phyloP scores from a whole-genome alignment of 2,329 filamentous ascomycete genomes.

The Nemania sp. region DNA sequence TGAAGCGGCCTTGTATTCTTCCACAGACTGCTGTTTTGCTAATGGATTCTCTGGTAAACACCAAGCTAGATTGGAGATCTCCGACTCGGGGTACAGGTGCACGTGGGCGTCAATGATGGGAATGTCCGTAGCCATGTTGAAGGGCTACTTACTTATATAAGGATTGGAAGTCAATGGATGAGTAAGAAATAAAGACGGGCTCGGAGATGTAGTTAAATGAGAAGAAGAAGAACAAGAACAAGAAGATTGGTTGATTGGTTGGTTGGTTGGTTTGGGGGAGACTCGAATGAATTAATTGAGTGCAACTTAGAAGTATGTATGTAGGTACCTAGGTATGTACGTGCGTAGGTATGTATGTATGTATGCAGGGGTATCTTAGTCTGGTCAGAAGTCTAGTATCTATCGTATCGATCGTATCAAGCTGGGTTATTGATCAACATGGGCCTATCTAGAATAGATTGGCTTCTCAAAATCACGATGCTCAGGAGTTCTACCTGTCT shows the following conservation, averaged over 20 bases:
- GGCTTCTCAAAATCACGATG: no score
- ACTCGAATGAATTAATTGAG: no score
- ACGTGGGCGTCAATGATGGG: conserved; percentile 90
- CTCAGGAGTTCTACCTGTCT: no score
- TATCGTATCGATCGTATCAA: no score
- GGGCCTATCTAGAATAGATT: no score
- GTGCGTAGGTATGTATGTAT: neutral
- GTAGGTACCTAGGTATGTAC: no score
- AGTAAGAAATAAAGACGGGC: neutral
- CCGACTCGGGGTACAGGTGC: conserved; percentile 82
- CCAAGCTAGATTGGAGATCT: conserved; percentile 78
- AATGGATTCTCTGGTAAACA: conserved; percentile 70
- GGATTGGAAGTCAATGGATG: neutral
- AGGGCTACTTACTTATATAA: neutral
- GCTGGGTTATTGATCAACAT: no score
- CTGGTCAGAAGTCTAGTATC: no score
- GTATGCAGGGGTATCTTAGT: no score
- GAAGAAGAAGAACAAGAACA: neutral
- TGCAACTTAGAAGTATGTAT: no score
- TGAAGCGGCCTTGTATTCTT: conserved; percentile 68
- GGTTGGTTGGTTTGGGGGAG: no score
- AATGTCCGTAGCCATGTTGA: conserved; percentile 53
- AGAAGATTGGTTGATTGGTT: no score
- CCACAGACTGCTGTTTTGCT: conserved; percentile 71
- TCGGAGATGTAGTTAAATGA: neutral